Conservation (phyloP, 129 eudicot species). For the Arctium minus region DNA sequence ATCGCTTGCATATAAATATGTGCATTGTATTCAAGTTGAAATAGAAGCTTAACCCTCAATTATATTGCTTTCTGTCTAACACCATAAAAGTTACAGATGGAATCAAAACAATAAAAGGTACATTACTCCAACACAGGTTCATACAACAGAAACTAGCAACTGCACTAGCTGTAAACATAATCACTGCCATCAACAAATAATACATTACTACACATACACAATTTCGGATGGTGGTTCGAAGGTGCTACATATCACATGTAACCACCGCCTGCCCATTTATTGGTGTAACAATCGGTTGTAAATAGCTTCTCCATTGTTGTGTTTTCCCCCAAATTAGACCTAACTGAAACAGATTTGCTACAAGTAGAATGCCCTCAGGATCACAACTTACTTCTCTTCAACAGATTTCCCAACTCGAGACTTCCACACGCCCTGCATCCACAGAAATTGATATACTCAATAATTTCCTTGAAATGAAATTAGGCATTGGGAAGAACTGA, state of each 20-base stretch:
- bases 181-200: constrained; percentile 30
- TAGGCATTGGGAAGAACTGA: neutral
- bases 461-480: neutral
- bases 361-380: neutral
- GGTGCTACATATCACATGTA: constrained; percentile 5
- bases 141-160: constrained; percentile 4
- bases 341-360: constrained; percentile 5
- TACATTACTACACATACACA: constrained; percentile 28
- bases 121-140: constrained; percentile 23
- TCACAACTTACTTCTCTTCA: constrained; percentile 30
- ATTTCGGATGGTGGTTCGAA: neutral
- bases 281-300: constrained; percentile 27
- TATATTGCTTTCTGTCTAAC: constrained; percentile 1
- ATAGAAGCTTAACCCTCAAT: no score
- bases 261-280: constrained; percentile 20
- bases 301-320: constrained; percentile 11
- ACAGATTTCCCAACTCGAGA: constrained; percentile 48
- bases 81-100: constrained; percentile 16
- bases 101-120: constrained; percentile 15
- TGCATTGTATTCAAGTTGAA: no score
- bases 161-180: constrained; percentile 22
- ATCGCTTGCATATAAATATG: no score
- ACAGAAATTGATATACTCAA: neutral
- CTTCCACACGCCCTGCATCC: constrained; percentile 67
- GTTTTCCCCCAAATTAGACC: neutral